Conservation (phyloP, 768 basidiomycete species). For the Mycena maculata region DNA sequence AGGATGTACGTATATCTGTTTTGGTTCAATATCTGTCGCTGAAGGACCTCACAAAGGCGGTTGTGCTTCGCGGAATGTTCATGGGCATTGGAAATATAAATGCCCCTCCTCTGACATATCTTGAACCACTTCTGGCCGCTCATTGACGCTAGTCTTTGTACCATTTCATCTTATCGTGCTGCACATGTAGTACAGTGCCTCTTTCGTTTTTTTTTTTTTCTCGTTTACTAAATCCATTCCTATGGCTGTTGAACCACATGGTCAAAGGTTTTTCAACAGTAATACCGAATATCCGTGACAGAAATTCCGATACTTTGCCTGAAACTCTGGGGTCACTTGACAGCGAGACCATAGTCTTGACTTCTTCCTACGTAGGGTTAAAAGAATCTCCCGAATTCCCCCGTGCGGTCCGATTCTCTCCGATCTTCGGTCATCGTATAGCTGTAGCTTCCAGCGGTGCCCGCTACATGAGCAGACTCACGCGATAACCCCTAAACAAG, state of each 20-base stretch:
- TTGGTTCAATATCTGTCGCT: not conserved
- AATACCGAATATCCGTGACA: too few relatives aligned
- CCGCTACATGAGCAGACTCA: not conserved
- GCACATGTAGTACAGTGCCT: not conserved
- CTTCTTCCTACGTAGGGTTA: too few relatives aligned
- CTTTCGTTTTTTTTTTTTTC: too few relatives aligned
- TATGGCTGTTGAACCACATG: too few relatives aligned
- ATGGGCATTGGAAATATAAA: not conserved
- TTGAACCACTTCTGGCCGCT: not conserved
- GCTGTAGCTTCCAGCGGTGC: not conserved
- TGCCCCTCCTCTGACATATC: not conserved
- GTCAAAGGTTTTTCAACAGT: too few relatives aligned
- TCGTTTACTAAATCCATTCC: too few relatives aligned
- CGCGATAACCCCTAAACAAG: not conserved
- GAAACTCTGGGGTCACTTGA: too few relatives aligned
- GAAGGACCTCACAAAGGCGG: not conserved
- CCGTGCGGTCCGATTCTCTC: not conserved
- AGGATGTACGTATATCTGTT: not conserved
- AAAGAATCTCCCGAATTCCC: too few relatives aligned
- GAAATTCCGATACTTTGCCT: too few relatives aligned
- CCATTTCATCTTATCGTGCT: not conserved
- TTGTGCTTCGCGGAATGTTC: not conserved
- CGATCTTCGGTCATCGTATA: not conserved
- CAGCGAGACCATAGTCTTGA: too few relatives aligned
- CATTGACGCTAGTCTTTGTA: not conserved